These are phyloP conservation scores for Fusarium sp. DNA, from an alignment of 2,329 filamentous ascomycete genomes.

Conservation along the genomic window DNA sequence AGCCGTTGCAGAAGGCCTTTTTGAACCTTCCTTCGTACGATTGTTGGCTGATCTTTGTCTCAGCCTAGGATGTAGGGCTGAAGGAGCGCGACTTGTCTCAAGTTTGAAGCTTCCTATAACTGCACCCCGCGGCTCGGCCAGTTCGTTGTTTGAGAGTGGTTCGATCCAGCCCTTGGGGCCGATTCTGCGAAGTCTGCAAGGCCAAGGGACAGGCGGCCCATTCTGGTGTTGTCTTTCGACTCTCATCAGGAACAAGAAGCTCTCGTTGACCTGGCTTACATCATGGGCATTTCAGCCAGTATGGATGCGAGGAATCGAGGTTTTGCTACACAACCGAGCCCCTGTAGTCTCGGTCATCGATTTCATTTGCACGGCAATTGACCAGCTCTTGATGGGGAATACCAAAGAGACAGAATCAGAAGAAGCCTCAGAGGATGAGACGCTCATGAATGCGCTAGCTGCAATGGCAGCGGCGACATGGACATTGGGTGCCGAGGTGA, in stretches of 20 bases:
- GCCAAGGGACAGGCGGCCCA: constrained; percentile 13
- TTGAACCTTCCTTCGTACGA: constrained; percentile 45
- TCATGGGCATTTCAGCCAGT: constrained; percentile 40
- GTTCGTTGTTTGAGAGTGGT: constrained; percentile 30
- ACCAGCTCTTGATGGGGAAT: constrained; percentile 34
- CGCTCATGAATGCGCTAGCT: constrained; percentile 47
- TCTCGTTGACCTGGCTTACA: constrained; percentile 44
- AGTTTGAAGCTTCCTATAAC: constrained; percentile 29
- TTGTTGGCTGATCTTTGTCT: constrained; percentile 48
- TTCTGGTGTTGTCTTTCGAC: constrained; percentile 41
- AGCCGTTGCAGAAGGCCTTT: constrained; percentile 48
- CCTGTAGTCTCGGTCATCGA: constrained; percentile 37
- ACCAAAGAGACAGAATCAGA: constrained; percentile 1
- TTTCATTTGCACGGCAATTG: constrained; percentile 43
- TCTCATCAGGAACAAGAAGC: constrained; percentile 32
- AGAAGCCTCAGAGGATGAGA: constrained; percentile 37
- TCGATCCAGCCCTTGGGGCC: constrained; percentile 38
- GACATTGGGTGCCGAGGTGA: constrained; percentile 24
- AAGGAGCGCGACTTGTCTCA: constrained; percentile 45
- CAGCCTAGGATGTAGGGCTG: constrained; percentile 42
- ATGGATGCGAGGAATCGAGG: constrained; percentile 45
- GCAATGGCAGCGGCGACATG: constrained; percentile 46
- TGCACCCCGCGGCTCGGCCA: constrained; percentile 25
- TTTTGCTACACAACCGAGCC: constrained; percentile 37
- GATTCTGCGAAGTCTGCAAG: constrained; percentile 30